Evolutionary conservation across 1,284 basidiomycete genomes (phyloP).

Genomic region (Tilletia indica): DNA sequence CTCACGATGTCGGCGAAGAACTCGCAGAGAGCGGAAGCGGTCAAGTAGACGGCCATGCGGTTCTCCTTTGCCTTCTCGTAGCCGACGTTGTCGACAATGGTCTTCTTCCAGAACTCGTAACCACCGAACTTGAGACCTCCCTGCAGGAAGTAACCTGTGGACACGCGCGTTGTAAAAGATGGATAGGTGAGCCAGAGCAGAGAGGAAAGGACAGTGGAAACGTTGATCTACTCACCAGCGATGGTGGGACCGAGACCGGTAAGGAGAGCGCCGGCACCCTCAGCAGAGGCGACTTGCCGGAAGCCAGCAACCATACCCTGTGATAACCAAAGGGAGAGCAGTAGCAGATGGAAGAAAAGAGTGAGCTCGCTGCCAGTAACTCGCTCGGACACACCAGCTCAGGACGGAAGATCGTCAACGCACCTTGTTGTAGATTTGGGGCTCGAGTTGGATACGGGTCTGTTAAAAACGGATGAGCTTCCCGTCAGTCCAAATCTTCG

Average conservation of each 20-base stretch:
- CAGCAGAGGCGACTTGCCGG: slow-evolving; percentile 52
- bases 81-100: slow-evolving; percentile 51
- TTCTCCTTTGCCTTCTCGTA: slow-evolving; percentile 51
- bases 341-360: too few relatives aligned
- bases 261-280: slow-evolving; percentile 53
- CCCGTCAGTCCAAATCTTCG: too few relatives aligned
- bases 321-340: neutral
- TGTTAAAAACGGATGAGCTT: slow-evolving; percentile 59
- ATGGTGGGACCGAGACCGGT: slow-evolving; percentile 55
- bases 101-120: slow-evolving; percentile 56
- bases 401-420: slow-evolving; percentile 52
- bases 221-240: slow-evolving; percentile 19
- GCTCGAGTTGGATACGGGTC: slow-evolving; percentile 92
- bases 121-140: slow-evolving; percentile 56
- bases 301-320: slow-evolving; percentile 53
- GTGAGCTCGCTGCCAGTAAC: too few relatives aligned
- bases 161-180: neutral
- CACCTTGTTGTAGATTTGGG: slow-evolving; percentile 63
- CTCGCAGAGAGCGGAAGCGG: slow-evolving; percentile 53
- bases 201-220: neutral
- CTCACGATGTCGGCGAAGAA: slow-evolving; percentile 55
- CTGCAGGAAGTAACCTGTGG: slow-evolving; percentile 54
- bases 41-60: slow-evolving; percentile 54
- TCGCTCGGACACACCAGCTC: neutral
- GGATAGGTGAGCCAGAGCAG: neutral